These are phyloP conservation scores for Boechera retrofracta DNA, from an alignment of 345 rosid genomes.

Conservation along the genomic window DNA sequence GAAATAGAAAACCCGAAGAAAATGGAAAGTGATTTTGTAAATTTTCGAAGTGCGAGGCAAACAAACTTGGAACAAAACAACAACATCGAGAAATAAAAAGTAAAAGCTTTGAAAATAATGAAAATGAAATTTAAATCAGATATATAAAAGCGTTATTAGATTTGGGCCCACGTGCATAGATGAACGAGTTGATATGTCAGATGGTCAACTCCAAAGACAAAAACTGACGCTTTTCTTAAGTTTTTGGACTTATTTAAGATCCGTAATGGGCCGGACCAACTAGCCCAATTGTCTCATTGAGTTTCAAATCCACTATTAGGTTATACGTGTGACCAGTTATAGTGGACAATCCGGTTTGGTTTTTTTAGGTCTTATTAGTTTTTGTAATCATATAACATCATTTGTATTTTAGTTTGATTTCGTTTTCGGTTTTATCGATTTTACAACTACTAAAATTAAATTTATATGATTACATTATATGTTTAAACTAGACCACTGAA, in stretches of 20 bases:
- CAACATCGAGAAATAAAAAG: conserved; percentile 24
- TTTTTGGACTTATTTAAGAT: conserved; percentile 32
- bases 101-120: conserved; percentile 29
- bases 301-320: background rate
- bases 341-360: background rate
- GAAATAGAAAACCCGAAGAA: conserved; percentile 35
- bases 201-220: conserved; percentile 52
- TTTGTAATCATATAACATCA: no score
- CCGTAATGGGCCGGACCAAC: conserved; percentile 32
- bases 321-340: background rate
- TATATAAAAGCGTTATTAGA: background rate
- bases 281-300: conserved; percentile 20
- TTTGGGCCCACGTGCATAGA: conserved; percentile 47
- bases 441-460: background rate
- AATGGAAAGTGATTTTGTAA: conserved; percentile 36
- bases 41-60: conserved; percentile 49
- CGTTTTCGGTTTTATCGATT: background rate
- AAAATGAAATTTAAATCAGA: background rate
- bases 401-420: background rate
- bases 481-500: background rate
- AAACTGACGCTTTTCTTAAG: conserved; percentile 32
- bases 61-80: conserved; percentile 6
- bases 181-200: conserved; percentile 49
- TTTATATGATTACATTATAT: no score
- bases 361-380: background rate